Evolutionary conservation across 345 rosid genomes (phyloP).

Genomic region (Sisymbrium altissimum): DNA sequence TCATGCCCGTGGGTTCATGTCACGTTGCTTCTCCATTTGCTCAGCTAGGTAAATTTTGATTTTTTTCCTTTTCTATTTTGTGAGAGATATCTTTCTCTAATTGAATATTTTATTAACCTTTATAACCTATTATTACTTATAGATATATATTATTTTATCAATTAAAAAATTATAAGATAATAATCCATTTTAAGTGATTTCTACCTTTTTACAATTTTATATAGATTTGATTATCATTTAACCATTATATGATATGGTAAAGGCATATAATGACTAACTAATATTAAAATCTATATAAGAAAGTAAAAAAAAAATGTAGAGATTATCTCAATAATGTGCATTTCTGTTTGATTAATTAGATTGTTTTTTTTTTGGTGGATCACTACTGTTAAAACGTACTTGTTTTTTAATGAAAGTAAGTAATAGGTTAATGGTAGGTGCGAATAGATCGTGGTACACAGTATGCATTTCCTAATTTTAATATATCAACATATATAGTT

Average conservation of each 20-base stretch:
- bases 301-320: not conserved
- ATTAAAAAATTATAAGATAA: not conserved
- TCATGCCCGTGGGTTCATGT: conserved; percentile 90
- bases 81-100: too few relatives aligned
- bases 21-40: conserved; percentile 50
- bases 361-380: not conserved
- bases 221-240: not conserved
- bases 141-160: not conserved
- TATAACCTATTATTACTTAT: not conserved
- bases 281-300: not conserved
- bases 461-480: conserved; percentile 1
- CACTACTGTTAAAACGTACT: not conserved
- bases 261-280: not conserved
- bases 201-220: not conserved
- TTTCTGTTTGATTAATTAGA: not conserved
- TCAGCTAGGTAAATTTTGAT: conserved; percentile 34
- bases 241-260: not conserved
- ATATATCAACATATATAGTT: not conserved
- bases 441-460: conserved; percentile 23
- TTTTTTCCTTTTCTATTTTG: not conserved
- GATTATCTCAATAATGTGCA: not conserved
- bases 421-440: conserved; percentile 22
- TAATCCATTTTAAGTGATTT: not conserved
- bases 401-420: not conserved
- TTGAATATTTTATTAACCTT: not conserved